Percentiles rank a stretch among this genome's conserved stretches.
Conservation (phyloP, 2,329 filamentous ascomycete species). For the Xylaria sp. region DNA sequence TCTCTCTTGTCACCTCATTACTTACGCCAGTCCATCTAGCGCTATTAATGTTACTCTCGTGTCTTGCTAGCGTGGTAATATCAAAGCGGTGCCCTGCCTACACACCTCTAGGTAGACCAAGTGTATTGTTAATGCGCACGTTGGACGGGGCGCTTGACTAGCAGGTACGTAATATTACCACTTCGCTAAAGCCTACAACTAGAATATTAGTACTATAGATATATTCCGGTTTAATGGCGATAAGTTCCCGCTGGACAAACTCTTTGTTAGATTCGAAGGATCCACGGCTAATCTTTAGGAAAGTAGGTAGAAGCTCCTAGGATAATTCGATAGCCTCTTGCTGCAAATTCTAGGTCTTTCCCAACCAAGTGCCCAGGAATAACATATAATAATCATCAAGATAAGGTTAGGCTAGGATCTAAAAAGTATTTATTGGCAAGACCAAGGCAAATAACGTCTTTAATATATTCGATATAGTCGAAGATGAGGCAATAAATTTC, state of each 20-base stretch:
- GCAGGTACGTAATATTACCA: conserved; percentile 5
- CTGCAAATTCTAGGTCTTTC: background rate
- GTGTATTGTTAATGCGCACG: conserved; percentile 28
- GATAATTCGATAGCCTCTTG: background rate
- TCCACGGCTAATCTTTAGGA: background rate
- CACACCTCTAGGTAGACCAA: background rate
- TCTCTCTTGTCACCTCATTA: conserved; percentile 37
- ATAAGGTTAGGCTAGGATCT: background rate
- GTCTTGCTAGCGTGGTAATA: conserved; percentile 9
- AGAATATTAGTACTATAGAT: background rate
- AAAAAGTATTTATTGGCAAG: background rate
- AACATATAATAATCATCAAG: too few species aligned
- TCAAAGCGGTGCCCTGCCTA: conserved; percentile 19
- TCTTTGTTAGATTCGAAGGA: background rate
- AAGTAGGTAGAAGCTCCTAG: background rate
- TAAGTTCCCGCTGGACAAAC: background rate
- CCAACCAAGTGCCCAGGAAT: background rate
- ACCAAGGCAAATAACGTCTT: background rate
- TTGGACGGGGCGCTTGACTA: background rate
- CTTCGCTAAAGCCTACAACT: conserved; percentile 7
- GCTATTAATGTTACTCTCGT: background rate
- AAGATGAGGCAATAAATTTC: background rate
- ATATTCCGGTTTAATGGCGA: background rate
- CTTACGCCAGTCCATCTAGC: conserved; percentile 39
- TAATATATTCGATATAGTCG: background rate